Percentiles rank a stretch among this genome's conserved stretches.
These are phyloP conservation scores for Diatrype stigma DNA, from an alignment of 2,329 filamentous ascomycete species.

Conservation along the genomic window DNA sequence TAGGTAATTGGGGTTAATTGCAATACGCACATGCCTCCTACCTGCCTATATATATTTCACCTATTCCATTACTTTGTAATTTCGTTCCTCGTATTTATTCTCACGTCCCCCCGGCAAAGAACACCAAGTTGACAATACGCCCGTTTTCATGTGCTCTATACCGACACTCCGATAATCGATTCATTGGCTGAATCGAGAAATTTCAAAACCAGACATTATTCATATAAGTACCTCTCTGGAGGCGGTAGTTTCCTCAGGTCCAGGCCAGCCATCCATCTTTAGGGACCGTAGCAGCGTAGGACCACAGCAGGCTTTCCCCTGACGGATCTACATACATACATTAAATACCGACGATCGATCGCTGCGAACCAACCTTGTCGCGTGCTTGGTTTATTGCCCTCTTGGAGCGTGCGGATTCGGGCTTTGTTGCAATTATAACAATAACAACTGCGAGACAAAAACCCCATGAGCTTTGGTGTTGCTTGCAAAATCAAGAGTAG, in stretches of 20 bases:
- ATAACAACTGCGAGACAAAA: background rate
- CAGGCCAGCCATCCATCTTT: background rate
- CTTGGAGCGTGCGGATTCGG: background rate
- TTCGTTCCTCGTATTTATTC: background rate
- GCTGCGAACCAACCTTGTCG: background rate
- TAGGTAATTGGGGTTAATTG: too few relatives aligned
- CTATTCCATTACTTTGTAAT: background rate
- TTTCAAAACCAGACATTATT: background rate
- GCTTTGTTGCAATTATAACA: background rate
- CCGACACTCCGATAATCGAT: background rate
- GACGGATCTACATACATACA: background rate
- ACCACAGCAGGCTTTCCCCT: background rate
- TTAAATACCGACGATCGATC: background rate
- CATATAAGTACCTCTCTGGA: background rate
- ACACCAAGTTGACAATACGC: background rate
- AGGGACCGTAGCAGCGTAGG: background rate
- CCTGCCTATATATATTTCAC: background rate
- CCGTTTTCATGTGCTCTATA: background rate
- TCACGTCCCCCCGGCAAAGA: background rate
- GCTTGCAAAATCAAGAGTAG: too few relatives aligned
- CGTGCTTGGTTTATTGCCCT: background rate
- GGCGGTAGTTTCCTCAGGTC: background rate
- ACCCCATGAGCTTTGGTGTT: conserved; percentile 21
- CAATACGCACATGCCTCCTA: too few relatives aligned
- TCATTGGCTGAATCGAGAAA: background rate